phyloP scores from a whole-genome alignment of 495 filamentous ascomycete genomes.

The Jackrogersella multiformis region DNA sequence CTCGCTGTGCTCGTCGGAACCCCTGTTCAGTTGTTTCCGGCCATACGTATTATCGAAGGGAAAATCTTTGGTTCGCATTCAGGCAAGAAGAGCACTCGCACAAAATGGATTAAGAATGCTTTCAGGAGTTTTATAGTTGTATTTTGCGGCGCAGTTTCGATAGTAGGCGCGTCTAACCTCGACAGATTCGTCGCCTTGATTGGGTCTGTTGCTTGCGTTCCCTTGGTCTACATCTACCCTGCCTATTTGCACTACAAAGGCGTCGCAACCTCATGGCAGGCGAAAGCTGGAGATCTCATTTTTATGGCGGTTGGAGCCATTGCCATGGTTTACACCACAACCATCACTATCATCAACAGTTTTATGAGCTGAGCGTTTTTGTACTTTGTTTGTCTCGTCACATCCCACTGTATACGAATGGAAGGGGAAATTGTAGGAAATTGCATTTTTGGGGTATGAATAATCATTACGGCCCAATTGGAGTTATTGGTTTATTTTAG shows the following conservation, averaged over 20 bases:
- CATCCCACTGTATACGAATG: neutral
- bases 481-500: slow-evolving; percentile 11
- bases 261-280: slow-evolving; percentile 59
- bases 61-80: slow-evolving; percentile 63
- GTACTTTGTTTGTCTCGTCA: neutral
- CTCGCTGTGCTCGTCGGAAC: slow-evolving; percentile 69
- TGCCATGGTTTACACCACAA: slow-evolving; percentile 71
- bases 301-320: slow-evolving; percentile 65
- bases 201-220: slow-evolving; percentile 73
- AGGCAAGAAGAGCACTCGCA: slow-evolving; percentile 61
- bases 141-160: slow-evolving; percentile 60
- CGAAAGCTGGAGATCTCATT: slow-evolving; percentile 60
- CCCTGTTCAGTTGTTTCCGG: slow-evolving; percentile 72
- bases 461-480: slow-evolving; percentile 3
- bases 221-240: slow-evolving; percentile 96
- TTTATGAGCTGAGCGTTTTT: slow-evolving; percentile 46
- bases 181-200: slow-evolving; percentile 73
- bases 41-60: slow-evolving; percentile 67
- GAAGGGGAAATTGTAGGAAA: slow-evolving; percentile 4
- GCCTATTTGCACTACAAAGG: slow-evolving; percentile 68
- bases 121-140: slow-evolving; percentile 61
- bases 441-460: neutral
- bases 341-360: slow-evolving; percentile 60
- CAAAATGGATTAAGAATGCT: slow-evolving; percentile 74
- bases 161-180: slow-evolving; percentile 65